Evolutionary conservation across 257 asterid species (phyloP).

Genomic region (Fraxinus anomala): DNA sequence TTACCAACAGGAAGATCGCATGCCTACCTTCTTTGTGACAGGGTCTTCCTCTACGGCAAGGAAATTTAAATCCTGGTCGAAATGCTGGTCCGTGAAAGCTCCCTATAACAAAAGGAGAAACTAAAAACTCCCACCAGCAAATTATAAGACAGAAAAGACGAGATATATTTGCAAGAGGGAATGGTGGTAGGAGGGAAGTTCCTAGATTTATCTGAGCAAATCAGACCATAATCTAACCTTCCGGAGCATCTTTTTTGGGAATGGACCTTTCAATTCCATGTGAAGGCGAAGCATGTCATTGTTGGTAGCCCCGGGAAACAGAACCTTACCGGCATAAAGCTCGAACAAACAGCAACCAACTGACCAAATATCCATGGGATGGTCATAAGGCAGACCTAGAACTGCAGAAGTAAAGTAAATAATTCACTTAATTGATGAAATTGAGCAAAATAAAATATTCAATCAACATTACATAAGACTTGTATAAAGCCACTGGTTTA

Average conservation of each 20-base stretch:
- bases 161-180: not conserved
- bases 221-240: conserved; percentile 52
- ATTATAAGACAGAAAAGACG: not conserved
- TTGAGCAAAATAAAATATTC: not conserved
- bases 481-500: not conserved
- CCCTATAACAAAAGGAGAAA: conserved; percentile 56
- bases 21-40: conserved; percentile 83
- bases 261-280: conserved; percentile 93
- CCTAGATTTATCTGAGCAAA: not conserved
- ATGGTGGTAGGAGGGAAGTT: not conserved
- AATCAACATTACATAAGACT: not conserved
- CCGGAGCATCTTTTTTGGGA: conserved; percentile 95
- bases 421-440: conserved; percentile 19
- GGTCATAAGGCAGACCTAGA: conserved; percentile 90
- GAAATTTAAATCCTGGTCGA: conserved; percentile 87
- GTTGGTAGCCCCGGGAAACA: conserved; percentile 89
- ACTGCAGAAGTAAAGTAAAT: conserved; percentile 45
- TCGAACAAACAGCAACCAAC: conserved; percentile 98
- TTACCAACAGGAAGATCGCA: conserved; percentile 12
- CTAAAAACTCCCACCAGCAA: conserved; percentile 13
- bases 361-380: conserved; percentile 98
- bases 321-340: conserved; percentile 91
- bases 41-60: conserved; percentile 95
- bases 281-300: conserved; percentile 99
- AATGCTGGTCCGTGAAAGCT: conserved; percentile 79